phyloP scores from a whole-genome alignment of 495 filamentous ascomycete species.

The Talaromyces wortmannii region DNA sequence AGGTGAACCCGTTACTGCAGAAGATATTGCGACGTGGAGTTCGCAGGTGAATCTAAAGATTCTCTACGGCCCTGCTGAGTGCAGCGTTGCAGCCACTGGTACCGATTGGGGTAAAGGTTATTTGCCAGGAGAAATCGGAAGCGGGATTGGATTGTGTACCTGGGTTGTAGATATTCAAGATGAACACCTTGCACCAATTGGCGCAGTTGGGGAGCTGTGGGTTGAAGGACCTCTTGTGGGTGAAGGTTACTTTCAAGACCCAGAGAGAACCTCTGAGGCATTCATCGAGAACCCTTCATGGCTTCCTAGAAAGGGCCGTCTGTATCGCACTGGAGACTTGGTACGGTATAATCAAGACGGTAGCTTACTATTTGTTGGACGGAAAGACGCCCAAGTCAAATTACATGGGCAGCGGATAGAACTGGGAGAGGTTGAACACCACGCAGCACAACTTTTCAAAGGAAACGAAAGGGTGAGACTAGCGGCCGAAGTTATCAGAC shows the following conservation, averaged over 20 bases:
- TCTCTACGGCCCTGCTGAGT: constrained; percentile 37
- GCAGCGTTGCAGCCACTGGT: constrained; percentile 26
- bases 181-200: constrained; percentile 33
- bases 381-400: constrained; percentile 47
- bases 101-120: neutral
- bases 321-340: constrained; percentile 33
- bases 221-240: constrained; percentile 23
- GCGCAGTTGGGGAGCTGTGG: neutral
- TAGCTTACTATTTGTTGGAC: constrained; percentile 49
- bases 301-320: constrained; percentile 29
- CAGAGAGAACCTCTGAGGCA: constrained; percentile 26
- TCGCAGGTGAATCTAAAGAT: constrained; percentile 4
- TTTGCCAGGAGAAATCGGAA: neutral
- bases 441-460: neutral
- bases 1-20: constrained; percentile 10
- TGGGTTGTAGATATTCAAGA: constrained; percentile 15
- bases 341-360: constrained; percentile 45
- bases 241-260: constrained; percentile 35
- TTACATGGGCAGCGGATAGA: constrained; percentile 29
- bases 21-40: constrained; percentile 29
- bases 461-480: neutral
- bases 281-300: constrained; percentile 41
- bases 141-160: constrained; percentile 34
- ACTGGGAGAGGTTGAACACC: constrained; percentile 21
- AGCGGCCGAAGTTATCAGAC: neutral